Evolutionary conservation across 495 filamentous ascomycete genomes (phyloP), one percentile per base, ranked within the genome.

Genomic region (Xylaria sp.): DNA sequence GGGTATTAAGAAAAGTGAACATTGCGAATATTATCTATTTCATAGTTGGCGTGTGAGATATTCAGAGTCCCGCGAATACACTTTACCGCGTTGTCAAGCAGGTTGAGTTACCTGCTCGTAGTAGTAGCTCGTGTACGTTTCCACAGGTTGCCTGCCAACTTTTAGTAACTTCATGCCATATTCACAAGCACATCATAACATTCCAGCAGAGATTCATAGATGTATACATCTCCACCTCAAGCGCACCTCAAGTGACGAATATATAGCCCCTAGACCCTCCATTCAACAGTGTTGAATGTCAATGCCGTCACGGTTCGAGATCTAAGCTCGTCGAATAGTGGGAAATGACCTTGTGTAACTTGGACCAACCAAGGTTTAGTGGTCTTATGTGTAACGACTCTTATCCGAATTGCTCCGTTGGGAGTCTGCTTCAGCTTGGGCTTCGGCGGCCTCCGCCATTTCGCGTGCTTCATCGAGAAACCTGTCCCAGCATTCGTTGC

Each of bases 401-500:
- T 24, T 21, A 35, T 48, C 57, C 24, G 68, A 40, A 41, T 70
- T 55, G 7, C 37, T 46, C 29, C 11, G 53, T 26, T 24, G 29
- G 17, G 64, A 26, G 31, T n/a, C 33, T 37, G 65, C 62, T 66
- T 73, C 68, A 11, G 74, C 68, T 48, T 70, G 72, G 5, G 71
- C 67, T 64, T 75, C 72, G 57, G 75, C 35, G 4, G 35, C 76
- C 5, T 78, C 76, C 1, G 75, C 77, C 77, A 79, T 79, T 71
- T 79, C 77, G 21, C 73, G 74, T 24, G 75, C 75, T 69, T 79
- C 77, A 41, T 75, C 67, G 41, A 77, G 61, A 31, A 77, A 76
- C 43, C 77, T 74, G 31, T 79, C 77, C 77, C 77, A 79, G 61
- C 77, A 79, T 48, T 79, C 77, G 19, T 77, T 75, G 31, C 77